phyloP scores from a whole-genome alignment of 768 basidiomycete genomes.

The Crassisporium funariophilum region DNA sequence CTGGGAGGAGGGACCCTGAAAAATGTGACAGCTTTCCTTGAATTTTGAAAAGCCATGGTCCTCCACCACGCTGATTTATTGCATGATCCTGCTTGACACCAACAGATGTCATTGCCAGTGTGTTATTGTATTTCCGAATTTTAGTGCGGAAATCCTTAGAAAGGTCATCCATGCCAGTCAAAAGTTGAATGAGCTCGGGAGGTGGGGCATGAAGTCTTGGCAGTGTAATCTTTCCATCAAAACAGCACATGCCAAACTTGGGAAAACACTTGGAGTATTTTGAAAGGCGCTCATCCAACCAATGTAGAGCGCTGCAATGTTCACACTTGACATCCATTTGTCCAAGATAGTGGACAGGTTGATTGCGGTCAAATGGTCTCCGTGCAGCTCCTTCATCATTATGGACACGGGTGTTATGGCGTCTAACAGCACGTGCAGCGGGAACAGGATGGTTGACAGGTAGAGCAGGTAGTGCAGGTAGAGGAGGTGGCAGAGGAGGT shows the following conservation, averaged over 20 bases:
- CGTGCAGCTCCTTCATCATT: too few species aligned
- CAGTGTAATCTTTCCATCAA: neutral
- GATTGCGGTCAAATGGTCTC: too few species aligned
- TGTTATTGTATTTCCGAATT: neutral
- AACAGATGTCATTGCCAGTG: neutral
- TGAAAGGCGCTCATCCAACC: slow-evolving; percentile 1
- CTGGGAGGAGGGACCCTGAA: too few species aligned
- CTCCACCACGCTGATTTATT: too few species aligned
- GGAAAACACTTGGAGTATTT: neutral
- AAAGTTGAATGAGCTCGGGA: neutral
- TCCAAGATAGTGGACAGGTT: slow-evolving; percentile 1
- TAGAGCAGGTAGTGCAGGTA: too few species aligned
- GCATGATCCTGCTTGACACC: neutral
- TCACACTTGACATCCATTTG: neutral
- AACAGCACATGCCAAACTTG: neutral
- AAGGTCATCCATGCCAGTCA: neutral
- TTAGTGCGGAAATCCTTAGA: neutral
- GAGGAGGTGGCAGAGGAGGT: too few species aligned
- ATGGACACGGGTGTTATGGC: too few species aligned
- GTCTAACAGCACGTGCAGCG: too few species aligned
- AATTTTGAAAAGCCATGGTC: too few species aligned
- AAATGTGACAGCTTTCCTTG: too few species aligned
- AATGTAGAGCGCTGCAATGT: slow-evolving; percentile 4
- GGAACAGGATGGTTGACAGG: too few species aligned
- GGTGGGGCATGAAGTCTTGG: neutral